Base-by-base conservation (phyloP, 352 stramenopile genomes). In the Phytopythium ostracodes region DNA sequence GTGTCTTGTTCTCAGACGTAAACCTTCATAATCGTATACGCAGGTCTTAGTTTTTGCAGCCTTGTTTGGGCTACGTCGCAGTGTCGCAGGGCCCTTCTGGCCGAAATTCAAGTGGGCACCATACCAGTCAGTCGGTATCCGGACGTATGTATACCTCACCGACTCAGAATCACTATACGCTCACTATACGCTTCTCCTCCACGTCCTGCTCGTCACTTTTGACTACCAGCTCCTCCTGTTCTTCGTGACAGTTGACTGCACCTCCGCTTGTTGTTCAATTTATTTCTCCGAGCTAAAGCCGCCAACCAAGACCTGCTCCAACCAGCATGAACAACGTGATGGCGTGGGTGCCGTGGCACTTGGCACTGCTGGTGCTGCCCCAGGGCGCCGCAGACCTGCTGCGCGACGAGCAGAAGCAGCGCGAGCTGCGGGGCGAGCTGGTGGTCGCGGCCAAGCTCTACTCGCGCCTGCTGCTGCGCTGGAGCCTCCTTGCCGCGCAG, bases 301-400 rank as follows among this genome's bases (percentile, higher is more conserved):
- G 29, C 29, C 29, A 33, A 7, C 29, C 7, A n/a, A n/a, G n/a
- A n/a, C n/a, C n/a, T n/a, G n/a, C 12, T 25, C 24, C 35, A 20
- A 53, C 27, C 25, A 40, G 29, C 52, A 58, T 43, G 52, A 58
- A 35, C 29, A 9, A 33, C 27, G 22, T 52, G 1, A 52, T 57
- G 51, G 33, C 31, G 51, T 76, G 69, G 74, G 60, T 81, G 29
- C 78, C 79, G 24, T 88, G 81, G 81, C 71, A 70, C 56, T 49
- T 87, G 60, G 64, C 80, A 67, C 67, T 83, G 54, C 60, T 75
- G 62, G 59, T 91, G 58, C 66, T 89, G 55, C 79, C 79, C 14
- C 62, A 76, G 11, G 61, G 66, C 33, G 75, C 70, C 22, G 81
- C 73, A 8, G 72, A 83, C 29, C 35, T 81, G 1, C 56, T 85